A percentile compares a stretch with the other conserved stretches of the same genome.
Evolutionary conservation across 2,329 filamentous ascomycete genomes (phyloP).

Genomic region (Phialophora chinensis): DNA sequence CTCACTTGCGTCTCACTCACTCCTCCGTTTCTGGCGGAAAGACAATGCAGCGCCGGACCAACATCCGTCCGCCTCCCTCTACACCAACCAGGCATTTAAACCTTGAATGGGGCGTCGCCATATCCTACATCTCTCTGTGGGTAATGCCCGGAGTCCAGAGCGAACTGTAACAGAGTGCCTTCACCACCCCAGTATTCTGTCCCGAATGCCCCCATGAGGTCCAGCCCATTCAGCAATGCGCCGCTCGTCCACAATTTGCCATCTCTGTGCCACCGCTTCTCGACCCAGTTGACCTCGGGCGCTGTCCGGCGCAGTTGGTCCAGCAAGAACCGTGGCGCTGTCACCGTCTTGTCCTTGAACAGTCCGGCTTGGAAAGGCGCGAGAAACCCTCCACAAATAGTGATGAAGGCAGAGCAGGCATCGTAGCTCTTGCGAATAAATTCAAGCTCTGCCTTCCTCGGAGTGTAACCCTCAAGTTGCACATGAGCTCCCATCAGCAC

Average conservation of each 20-base stretch:
- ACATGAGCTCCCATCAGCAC: slow-evolving; percentile 34
- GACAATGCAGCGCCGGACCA: background rate
- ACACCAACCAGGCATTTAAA: slow-evolving; percentile 1
- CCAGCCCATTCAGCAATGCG: slow-evolving; percentile 43
- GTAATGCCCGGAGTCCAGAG: slow-evolving; percentile 26
- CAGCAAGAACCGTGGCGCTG: slow-evolving; percentile 30
- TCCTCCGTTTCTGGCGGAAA: background rate
- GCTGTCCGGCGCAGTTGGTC: slow-evolving; percentile 14
- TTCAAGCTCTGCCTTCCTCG: slow-evolving; percentile 29
- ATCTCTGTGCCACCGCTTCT: slow-evolving; percentile 41
- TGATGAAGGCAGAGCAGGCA: slow-evolving; percentile 32
- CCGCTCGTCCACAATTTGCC: slow-evolving; percentile 47
- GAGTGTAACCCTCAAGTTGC: slow-evolving; percentile 18
- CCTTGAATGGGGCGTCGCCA: slow-evolving; percentile 12
- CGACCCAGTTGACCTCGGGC: slow-evolving; percentile 31
- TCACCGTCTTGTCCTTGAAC: slow-evolving; percentile 32
- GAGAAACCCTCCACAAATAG: slow-evolving; percentile 34
- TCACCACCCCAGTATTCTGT: slow-evolving; percentile 40
- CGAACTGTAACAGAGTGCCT: slow-evolving; percentile 32
- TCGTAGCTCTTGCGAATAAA: slow-evolving; percentile 35
- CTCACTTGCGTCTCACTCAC: background rate
- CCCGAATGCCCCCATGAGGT: slow-evolving; percentile 44
- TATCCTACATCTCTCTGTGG: slow-evolving; percentile 28
- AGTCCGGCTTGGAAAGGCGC: slow-evolving; percentile 29
- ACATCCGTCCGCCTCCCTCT: background rate